Evolutionary conservation across 2,329 filamentous ascomycete genomes (phyloP).

Genomic region (Colletotrichum sidae): DNA sequence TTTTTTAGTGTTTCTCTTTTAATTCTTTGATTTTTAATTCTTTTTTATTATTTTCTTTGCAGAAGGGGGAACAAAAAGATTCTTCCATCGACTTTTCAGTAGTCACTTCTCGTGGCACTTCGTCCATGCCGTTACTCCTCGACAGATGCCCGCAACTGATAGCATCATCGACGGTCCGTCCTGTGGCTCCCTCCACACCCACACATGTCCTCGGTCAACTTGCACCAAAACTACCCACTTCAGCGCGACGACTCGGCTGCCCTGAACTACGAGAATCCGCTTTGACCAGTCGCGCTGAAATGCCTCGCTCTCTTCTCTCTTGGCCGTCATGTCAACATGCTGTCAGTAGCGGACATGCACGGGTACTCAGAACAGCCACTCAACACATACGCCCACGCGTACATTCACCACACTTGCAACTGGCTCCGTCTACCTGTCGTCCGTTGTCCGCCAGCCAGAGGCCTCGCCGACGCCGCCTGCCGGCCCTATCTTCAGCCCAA

Average conservation of each 20-base stretch:
- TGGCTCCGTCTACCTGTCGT: slow-evolving; percentile 1
- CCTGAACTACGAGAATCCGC: slow-evolving; percentile 12
- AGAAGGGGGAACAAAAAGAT: too few species aligned
- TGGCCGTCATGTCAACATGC: slow-evolving; percentile 8
- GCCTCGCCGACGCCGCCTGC: slow-evolving; percentile 24
- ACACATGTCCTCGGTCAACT: too few species aligned
- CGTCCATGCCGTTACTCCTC: too few species aligned
- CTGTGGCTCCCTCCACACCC: too few species aligned
- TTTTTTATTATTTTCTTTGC: too few species aligned
- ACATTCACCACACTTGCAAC: too few species aligned
- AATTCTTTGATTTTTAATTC: too few species aligned
- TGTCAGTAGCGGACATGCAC: slow-evolving; percentile 24
- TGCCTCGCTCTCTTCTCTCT: slow-evolving; percentile 34
- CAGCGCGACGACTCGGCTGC: slow-evolving; percentile 2
- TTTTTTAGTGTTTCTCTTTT: too few species aligned
- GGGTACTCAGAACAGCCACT: neutral
- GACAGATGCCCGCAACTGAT: neutral
- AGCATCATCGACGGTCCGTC: neutral
- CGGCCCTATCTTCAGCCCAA: slow-evolving; percentile 38
- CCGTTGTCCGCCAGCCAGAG: slow-evolving; percentile 26
- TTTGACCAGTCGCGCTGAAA: slow-evolving; percentile 32
- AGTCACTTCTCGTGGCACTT: too few species aligned
- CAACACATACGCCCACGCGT: too few species aligned
- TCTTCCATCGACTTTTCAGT: too few species aligned
- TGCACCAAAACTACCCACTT: too few species aligned